These are phyloP conservation scores for Alisma plantagoaquatica DNA, from an alignment of 106 monocot genomes.

Conservation along the genomic window DNA sequence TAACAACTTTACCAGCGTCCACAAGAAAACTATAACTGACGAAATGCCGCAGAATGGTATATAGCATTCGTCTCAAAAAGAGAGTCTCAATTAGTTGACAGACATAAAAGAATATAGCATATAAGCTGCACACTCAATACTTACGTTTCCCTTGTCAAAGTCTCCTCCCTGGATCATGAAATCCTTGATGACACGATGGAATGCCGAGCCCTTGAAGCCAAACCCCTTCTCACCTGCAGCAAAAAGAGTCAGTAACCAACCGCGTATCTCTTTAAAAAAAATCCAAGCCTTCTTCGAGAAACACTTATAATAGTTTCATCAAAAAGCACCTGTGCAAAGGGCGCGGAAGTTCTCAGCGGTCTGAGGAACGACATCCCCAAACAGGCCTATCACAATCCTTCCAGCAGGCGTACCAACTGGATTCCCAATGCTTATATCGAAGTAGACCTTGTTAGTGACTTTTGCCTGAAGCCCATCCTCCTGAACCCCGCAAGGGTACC, in stretches of 20 bases:
- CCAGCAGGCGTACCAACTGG: slow-evolving; percentile 52
- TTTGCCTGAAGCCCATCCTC: slow-evolving; percentile 62
- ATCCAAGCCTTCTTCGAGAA: not conserved
- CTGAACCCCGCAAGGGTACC: slow-evolving; percentile 13
- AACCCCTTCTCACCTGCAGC: slow-evolving; percentile 83
- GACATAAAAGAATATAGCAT: too few relatives aligned
- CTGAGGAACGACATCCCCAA: slow-evolving; percentile 89
- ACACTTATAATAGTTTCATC: not conserved
- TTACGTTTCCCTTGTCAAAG: slow-evolving; percentile 91
- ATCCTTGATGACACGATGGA: slow-evolving; percentile 90
- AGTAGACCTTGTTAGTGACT: slow-evolving; percentile 79
- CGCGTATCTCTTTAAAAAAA: too few relatives aligned
- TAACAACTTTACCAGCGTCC: too few relatives aligned
- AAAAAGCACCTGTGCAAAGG: slow-evolving; percentile 66
- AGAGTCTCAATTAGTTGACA: too few relatives aligned
- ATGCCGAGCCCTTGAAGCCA: slow-evolving; percentile 85
- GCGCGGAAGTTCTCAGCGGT: slow-evolving; percentile 92
- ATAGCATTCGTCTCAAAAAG: too few relatives aligned
- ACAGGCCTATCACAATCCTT: slow-evolving; percentile 84
- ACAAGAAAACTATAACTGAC: too few relatives aligned
- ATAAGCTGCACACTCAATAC: too few relatives aligned
- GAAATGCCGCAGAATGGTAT: too few relatives aligned
- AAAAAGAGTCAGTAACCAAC: not conserved
- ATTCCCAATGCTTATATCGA: slow-evolving; percentile 88
- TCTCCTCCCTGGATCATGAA: slow-evolving; percentile 99